Base-by-base conservation (phyloP, 192 early-diverging fungal species). In the Chytriomyces confervae region DNA sequence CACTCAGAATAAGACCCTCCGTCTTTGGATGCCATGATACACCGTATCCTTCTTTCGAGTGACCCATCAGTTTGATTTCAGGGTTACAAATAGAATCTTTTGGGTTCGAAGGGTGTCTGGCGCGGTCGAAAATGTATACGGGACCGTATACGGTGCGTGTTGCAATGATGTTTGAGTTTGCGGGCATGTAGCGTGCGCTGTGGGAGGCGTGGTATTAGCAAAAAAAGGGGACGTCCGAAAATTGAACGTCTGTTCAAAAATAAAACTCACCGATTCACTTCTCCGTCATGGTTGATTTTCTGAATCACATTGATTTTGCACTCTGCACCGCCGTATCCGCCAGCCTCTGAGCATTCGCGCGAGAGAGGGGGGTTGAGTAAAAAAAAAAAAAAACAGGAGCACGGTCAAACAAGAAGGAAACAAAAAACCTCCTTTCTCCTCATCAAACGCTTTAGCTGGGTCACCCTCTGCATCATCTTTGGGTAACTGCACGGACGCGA, bases 91-190 rank as follows among this genome's bases (percentile, higher is more conserved):
- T 84, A 51, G 91, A 91, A 69, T 91, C 89, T 61, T 87, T 82
- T 36, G 84, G 85, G 53, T 86, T 90, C 46, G 89, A 91, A 63
- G 94, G 91, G 82, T 95, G 94, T 18, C 91, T 91, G 46, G 98
- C 95, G 60, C 96, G 91, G 81, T 98, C 96, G 87, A 99, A 99
- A 69, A 99, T 89, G 82, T 93, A 97, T 51, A 99, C 93, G n/a
- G 95, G 95, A 7, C 97, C 97, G 6, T 87, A 88, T 18, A 92
- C 88, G 6, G 96, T 93, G 75, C 97, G 96, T 6, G 96, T 97
- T 10, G 96, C 97, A 78, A 99, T 96, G 53, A 99, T 93, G 78
- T 97, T 92, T 8, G 95, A 93, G 78, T 99, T 96, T 77, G 92
- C 90, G 49, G 94, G 95, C 93, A 97, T 97, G 82, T 99, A 99